Percentiles rank a stretch among this genome's conserved stretches.
Evolutionary conservation across 2,329 filamentous ascomycete species (phyloP).

Genomic region (Zarea fungicola): DNA sequence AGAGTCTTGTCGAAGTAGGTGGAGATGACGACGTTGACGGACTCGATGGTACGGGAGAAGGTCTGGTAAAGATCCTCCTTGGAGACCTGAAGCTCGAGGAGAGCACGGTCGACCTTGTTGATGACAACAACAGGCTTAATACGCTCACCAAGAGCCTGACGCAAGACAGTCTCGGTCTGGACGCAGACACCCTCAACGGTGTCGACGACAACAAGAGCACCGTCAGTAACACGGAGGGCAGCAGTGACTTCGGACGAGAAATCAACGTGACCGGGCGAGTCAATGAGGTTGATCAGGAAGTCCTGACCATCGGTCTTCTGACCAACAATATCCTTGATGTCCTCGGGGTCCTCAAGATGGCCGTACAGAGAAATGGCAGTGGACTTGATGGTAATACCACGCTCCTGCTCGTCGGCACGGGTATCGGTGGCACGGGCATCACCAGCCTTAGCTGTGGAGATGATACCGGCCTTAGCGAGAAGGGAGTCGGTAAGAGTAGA

Average conservation of each 20-base stretch:
- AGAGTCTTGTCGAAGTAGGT: slow-evolving; percentile 97
- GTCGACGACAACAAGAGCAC: slow-evolving; percentile 99
- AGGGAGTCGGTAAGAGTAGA: slow-evolving; percentile 99
- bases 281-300: slow-evolving; percentile 99
- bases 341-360: slow-evolving; percentile 71
- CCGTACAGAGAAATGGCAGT: slow-evolving; percentile 98
- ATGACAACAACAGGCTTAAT: slow-evolving; percentile 99
- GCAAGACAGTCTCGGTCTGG: slow-evolving; percentile 98
- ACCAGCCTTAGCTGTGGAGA: slow-evolving; percentile 95
- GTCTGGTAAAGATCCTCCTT: slow-evolving; percentile 99
- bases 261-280: slow-evolving; percentile 99
- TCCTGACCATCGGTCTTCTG: slow-evolving; percentile 86
- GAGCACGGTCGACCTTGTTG: slow-evolving; percentile 99
- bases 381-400: slow-evolving; percentile 99
- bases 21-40: slow-evolving; percentile 99
- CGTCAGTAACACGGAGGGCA: slow-evolving; percentile 98
- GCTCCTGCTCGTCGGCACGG: slow-evolving; percentile 95
- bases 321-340: slow-evolving; percentile 89
- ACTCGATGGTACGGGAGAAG: slow-evolving; percentile 99
- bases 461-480: slow-evolving; percentile 98
- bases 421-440: slow-evolving; percentile 96
- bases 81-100: slow-evolving; percentile 95
- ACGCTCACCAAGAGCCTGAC: slow-evolving; percentile 98
- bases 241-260: slow-evolving; percentile 99
- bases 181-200: slow-evolving; percentile 99